phyloP scores from a whole-genome alignment of 2,329 filamentous ascomycete genomes.

The Furcasterigmium furcatum region DNA sequence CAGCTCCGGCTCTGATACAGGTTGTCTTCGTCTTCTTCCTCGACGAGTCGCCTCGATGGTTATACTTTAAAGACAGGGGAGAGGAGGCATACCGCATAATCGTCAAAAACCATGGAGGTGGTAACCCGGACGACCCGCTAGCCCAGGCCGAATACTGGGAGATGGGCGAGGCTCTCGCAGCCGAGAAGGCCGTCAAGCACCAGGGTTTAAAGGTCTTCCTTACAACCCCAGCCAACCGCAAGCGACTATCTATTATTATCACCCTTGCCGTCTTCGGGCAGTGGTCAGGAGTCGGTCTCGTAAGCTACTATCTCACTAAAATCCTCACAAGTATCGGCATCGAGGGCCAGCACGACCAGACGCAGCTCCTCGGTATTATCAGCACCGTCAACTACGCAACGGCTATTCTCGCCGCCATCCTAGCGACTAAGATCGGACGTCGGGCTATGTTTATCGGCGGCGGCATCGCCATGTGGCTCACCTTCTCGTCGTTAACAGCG shows the following conservation, averaged over 20 bases:
- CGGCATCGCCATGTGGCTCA: slow-evolving; percentile 17
- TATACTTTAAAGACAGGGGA: slow-evolving; percentile 25
- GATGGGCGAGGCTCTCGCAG: slow-evolving; percentile 3
- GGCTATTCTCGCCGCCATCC: background rate
- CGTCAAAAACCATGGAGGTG: slow-evolving; percentile 4
- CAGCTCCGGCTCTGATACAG: slow-evolving; percentile 4
- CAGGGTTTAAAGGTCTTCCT: slow-evolving; percentile 6
- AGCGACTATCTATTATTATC: slow-evolving; percentile 16
- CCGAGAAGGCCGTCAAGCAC: background rate
- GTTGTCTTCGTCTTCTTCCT: slow-evolving; percentile 23
- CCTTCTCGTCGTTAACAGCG: slow-evolving; percentile 6
- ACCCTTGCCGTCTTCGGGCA: slow-evolving; percentile 18
- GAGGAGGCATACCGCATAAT: slow-evolving; percentile 20
- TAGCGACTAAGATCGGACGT: slow-evolving; percentile 1
- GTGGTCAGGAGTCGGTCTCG: slow-evolving; percentile 24
- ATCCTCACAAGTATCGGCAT: slow-evolving; percentile 25
- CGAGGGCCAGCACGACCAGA: slow-evolving; percentile 27
- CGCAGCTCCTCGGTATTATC: slow-evolving; percentile 31
- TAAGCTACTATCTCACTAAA: slow-evolving; percentile 33
- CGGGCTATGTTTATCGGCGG: slow-evolving; percentile 24
- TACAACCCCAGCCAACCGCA: slow-evolving; percentile 19
- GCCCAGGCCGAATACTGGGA: slow-evolving; percentile 21
- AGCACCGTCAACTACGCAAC: slow-evolving; percentile 2
- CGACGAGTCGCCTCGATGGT: slow-evolving; percentile 32
- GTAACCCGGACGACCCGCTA: slow-evolving; percentile 17